These are phyloP conservation scores for Sporodiniella umbellata DNA, from an alignment of 371 early-diverging fungal genomes.

Conservation along the genomic window DNA sequence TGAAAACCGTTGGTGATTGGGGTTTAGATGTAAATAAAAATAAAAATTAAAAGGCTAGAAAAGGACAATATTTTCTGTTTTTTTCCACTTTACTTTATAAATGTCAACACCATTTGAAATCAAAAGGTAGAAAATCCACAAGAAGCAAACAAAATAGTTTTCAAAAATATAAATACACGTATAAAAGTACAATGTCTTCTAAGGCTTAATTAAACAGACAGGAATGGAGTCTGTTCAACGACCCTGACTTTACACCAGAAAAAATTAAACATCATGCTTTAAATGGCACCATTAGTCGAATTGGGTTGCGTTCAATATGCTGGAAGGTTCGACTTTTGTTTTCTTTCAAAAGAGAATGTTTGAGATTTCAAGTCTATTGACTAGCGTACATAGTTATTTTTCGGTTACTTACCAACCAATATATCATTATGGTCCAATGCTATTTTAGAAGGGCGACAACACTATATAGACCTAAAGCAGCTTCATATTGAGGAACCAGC, in stretches of 20 bases:
- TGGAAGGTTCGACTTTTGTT: slow-evolving; percentile 35
- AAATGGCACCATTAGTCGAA: slow-evolving; percentile 33
- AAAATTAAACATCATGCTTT: slow-evolving; percentile 37
- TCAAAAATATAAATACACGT: background rate
- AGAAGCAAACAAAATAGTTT: background rate
- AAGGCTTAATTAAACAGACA: slow-evolving; percentile 1
- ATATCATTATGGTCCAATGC: slow-evolving; percentile 57
- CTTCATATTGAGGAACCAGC: slow-evolving; percentile 71
- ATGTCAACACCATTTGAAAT: slow-evolving; percentile 7
- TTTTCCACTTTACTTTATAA: background rate
- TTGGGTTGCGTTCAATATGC: slow-evolving; percentile 43
- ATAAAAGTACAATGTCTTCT: background rate
- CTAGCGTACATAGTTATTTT: slow-evolving; percentile 62
- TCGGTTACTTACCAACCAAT: slow-evolving; percentile 55
- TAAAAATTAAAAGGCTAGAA: background rate
- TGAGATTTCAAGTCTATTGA: too few species aligned
- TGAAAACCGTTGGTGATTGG: slow-evolving; percentile 80
- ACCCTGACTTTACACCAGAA: slow-evolving; percentile 18
- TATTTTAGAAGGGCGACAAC: slow-evolving; percentile 61
- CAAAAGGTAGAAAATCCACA: slow-evolving; percentile 10
- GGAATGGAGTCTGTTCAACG: slow-evolving; percentile 17
- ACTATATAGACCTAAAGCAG: slow-evolving; percentile 62
- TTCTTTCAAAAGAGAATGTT: too few species aligned
- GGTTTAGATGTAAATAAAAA: slow-evolving; percentile 44
- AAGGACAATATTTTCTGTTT: background rate